Percentiles rank a stretch among this genome's conserved stretches.
These are phyloP conservation scores for Thalassiosira profunda DNA, from an alignment of 108 stramenopile species.

Conservation along the genomic window DNA sequence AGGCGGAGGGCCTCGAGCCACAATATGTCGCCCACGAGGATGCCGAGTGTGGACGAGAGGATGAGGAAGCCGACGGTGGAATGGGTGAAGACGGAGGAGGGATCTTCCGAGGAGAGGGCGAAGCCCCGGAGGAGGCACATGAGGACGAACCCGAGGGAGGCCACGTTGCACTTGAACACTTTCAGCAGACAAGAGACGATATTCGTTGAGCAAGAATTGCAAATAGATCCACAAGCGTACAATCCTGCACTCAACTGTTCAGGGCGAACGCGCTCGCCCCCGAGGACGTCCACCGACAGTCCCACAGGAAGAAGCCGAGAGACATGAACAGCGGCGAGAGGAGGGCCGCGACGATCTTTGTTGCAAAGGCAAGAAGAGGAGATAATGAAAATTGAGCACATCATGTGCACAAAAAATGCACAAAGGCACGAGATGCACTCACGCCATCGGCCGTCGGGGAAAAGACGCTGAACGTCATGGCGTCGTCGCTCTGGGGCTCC, in stretches of 20 bases:
- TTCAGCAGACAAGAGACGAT: neutral
- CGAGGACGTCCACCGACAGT: constrained; percentile 62
- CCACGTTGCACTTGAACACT: constrained; percentile 86
- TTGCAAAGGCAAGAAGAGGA: neutral
- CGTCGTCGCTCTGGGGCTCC: neutral
- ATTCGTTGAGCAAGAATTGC: neutral
- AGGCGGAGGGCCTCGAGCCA: constrained; percentile 85
- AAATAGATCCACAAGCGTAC: no score
- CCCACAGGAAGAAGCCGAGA: constrained; percentile 84
- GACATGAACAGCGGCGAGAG: constrained; percentile 70
- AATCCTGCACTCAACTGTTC: constrained; percentile 60
- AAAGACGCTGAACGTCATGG: constrained; percentile 8
- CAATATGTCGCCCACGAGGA: constrained; percentile 78
- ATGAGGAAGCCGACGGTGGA: constrained; percentile 60
- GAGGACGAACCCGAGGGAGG: constrained; percentile 66
- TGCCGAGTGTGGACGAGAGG: constrained; percentile 79
- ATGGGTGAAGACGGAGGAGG: constrained; percentile 18
- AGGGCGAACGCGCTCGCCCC: constrained; percentile 77
- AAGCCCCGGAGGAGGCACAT: constrained; percentile 34
- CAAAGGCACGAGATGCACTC: neutral
- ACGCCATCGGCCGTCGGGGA: constrained; percentile 36
- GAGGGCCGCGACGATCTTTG: constrained; percentile 56
- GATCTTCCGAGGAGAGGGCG: constrained; percentile 11
- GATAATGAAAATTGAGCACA: constrained; percentile 1
- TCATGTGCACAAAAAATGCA: neutral